Percentiles rank a stretch among this genome's conserved stretches.
Conservation (phyloP, 352 stramenopile genomes). For the Pythium myriotylum region DNA sequence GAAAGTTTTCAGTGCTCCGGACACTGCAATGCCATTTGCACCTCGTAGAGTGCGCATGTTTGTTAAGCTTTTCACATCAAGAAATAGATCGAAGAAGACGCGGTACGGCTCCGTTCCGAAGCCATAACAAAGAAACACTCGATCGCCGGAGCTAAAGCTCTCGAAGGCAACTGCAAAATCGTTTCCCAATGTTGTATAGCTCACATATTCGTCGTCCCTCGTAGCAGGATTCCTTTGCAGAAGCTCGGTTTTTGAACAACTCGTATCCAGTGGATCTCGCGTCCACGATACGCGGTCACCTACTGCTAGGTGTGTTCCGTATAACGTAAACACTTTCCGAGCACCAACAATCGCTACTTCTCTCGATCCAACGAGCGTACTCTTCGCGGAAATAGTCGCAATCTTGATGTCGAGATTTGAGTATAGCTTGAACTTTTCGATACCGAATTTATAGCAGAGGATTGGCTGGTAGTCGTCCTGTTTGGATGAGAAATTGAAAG, state of each 20-base stretch:
- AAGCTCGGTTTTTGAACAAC: constrained; percentile 44
- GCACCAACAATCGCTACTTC: constrained; percentile 53
- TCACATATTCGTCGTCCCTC: constrained; percentile 50
- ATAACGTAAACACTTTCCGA: constrained; percentile 50
- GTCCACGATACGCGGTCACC: constrained; percentile 63
- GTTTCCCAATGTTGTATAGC: constrained; percentile 34
- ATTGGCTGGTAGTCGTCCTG: constrained; percentile 58
- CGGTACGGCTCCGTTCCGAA: constrained; percentile 61
- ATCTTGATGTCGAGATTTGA: constrained; percentile 48
- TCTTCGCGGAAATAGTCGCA: constrained; percentile 50
- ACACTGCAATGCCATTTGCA: constrained; percentile 43
- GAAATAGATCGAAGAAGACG: constrained; percentile 43
- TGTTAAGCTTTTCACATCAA: constrained; percentile 64
- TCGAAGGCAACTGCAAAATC: constrained; percentile 45
- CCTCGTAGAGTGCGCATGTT: constrained; percentile 52
- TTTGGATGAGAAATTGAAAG: constrained; percentile 52
- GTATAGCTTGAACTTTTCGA: constrained; percentile 62
- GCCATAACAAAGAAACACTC: constrained; percentile 67
- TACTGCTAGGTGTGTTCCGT: constrained; percentile 46
- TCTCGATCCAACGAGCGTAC: constrained; percentile 35
- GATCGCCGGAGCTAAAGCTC: constrained; percentile 49
- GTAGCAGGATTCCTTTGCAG: constrained; percentile 32
- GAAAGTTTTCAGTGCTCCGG: constrained; percentile 57
- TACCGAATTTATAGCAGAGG: constrained; percentile 70
- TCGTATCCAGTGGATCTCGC: constrained; percentile 15